Percentiles rank a stretch among this genome's conserved stretches.
Conservation (phyloP, 148 eudicot species). For the Persicaria maculosa region DNA sequence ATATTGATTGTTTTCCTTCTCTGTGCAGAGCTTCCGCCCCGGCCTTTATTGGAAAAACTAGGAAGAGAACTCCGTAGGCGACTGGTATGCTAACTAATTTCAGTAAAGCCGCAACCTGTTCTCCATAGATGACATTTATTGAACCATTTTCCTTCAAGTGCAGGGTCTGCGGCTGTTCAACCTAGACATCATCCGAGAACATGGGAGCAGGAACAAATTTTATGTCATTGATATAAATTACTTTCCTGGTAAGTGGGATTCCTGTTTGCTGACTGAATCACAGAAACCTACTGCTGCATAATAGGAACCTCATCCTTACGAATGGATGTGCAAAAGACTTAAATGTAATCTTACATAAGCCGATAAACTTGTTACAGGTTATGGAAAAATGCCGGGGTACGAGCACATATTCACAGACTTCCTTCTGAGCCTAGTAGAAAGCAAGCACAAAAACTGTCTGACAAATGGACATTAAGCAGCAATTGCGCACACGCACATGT, state of each 20-base stretch:
- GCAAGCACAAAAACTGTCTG: slow-evolving; percentile 31
- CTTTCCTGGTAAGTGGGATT: slow-evolving; percentile 64
- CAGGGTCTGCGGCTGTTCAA: slow-evolving; percentile 92
- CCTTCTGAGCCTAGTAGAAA: slow-evolving; percentile 45
- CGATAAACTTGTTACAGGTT: slow-evolving; percentile 39
- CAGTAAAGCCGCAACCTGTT: neutral
- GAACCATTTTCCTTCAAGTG: neutral
- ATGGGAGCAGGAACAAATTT: slow-evolving; percentile 53
- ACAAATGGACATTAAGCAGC: neutral
- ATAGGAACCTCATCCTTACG: neutral
- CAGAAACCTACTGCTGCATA: neutral
- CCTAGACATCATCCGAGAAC: slow-evolving; percentile 84
- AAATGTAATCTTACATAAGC: neutral
- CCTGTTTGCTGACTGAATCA: neutral
- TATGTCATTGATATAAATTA: slow-evolving; percentile 93
- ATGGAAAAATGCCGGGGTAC: slow-evolving; percentile 90
- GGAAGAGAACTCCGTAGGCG: slow-evolving; percentile 74
- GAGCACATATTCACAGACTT: slow-evolving; percentile 92
- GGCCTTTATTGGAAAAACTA: slow-evolving; percentile 75
- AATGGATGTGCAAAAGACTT: neutral
- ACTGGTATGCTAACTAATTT: slow-evolving; percentile 32
- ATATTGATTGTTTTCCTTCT: neutral
- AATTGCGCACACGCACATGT: too few relatives aligned
- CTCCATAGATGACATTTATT: neutral
- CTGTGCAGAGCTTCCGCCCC: slow-evolving; percentile 80